Base-by-base conservation (phyloP, 768 basidiomycete genomes). In the Russula earlei region DNA sequence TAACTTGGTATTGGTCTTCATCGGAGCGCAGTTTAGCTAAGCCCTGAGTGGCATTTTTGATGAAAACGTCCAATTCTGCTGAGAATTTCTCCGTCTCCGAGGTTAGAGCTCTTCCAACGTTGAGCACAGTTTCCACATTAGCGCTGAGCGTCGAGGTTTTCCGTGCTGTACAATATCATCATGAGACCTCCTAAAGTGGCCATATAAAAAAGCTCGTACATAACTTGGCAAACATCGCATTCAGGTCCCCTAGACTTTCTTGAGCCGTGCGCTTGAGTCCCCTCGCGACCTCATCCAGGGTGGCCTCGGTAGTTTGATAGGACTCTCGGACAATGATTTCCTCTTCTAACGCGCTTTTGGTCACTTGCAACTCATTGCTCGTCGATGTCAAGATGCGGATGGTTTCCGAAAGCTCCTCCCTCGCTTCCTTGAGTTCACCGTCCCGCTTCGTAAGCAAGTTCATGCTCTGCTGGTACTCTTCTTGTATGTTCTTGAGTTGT, bases 391-490 rank as follows among this genome's bases (percentile, higher is more conserved):
- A 69, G 42, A 75, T 73, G 1, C 69, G 70, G 58, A 80, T 74
- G 1, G 78, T 79, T 52, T 72, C 72, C 54, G 75, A 71, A 46
- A 94, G 70, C 63, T 71, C 76, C 19, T 77, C 77, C 56, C 74
- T 77, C 3, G 85, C 79, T 48, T 76, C 71, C 54, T 77, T 80
- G 52, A 98, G 71, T 67, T 96, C 91, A 7, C 81, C 79, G 49
- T 94, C 87, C 29, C 82, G 77, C 63, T 79, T 82, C 67, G 82
- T 81, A 44, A 97, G 71, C 44, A 91, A 61, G 2, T 77, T 82
- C 54, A 93, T 87, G 62, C 88, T 86, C 69, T 94, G 85, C 66
- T 96, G 92, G 63, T 92, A 95, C 70, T 97, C 93, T 54, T 93
- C 91, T 52, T 85, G 77, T 17, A 91, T 82, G 29, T 77, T 81